These are phyloP conservation scores for Tricholoma furcatifolium DNA, from an alignment of 768 basidiomycete species.

Conservation along the genomic window DNA sequence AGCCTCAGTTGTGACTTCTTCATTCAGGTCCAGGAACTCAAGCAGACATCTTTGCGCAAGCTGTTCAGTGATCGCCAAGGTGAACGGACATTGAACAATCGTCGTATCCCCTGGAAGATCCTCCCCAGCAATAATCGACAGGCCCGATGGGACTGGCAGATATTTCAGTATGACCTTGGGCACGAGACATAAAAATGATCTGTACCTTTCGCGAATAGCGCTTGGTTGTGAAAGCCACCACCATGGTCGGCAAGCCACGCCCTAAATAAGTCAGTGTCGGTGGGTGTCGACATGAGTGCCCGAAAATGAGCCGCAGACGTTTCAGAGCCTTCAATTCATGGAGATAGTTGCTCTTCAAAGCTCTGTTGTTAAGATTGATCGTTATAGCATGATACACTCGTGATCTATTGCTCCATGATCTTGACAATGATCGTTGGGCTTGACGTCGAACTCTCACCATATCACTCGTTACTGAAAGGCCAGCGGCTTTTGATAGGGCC, in stretches of 20 bases:
- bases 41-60: conserved; percentile 42
- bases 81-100: conserved; percentile 68
- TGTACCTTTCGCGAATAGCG: conserved; percentile 43
- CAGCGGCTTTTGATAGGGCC: too few species aligned
- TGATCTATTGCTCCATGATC: too few species aligned
- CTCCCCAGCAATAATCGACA: conserved; percentile 46
- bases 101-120: conserved; percentile 48
- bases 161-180: neutral
- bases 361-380: too few species aligned
- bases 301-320: too few species aligned
- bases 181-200: neutral
- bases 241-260: conserved; percentile 50
- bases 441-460: too few species aligned
- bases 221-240: conserved; percentile 49
- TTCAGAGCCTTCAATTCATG: too few species aligned
- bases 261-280: conserved; percentile 30
- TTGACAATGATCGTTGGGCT: too few species aligned
- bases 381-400: too few species aligned
- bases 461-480: too few species aligned
- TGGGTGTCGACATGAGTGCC: conserved; percentile 1
- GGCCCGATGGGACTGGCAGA: conserved; percentile 41
- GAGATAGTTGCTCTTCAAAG: too few species aligned
- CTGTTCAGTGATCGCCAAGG: conserved; percentile 60
- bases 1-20: conserved; percentile 20
- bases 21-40: conserved; percentile 31